phyloP scores from a whole-genome alignment of 2,329 filamentous ascomycete species.

The Rosellinia necatrix region DNA sequence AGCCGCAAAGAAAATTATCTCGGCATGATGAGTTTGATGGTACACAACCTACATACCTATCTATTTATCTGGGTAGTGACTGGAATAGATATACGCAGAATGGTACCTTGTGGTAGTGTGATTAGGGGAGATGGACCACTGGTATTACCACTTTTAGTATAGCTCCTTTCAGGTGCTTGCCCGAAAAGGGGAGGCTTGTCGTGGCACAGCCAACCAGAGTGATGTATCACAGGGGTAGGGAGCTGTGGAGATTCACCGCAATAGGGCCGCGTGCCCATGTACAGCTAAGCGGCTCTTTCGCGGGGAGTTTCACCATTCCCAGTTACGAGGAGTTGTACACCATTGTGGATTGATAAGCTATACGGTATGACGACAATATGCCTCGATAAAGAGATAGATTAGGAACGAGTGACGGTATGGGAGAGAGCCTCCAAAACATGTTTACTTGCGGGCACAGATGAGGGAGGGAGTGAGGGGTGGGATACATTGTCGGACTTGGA shows the following conservation, averaged over 20 bases:
- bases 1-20: neutral
- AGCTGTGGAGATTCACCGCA: conserved; percentile 35
- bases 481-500: neutral
- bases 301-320: conserved; percentile 34
- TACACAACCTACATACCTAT: too few relatives aligned
- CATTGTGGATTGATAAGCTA: neutral
- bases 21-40: too few relatives aligned
- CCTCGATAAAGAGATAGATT: neutral
- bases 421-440: too few relatives aligned
- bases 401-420: too few relatives aligned
- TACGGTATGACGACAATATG: neutral
- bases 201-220: conserved; percentile 26
- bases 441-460: too few relatives aligned
- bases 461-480: too few relatives aligned
- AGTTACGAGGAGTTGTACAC: too few relatives aligned
- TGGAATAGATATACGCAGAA: too few relatives aligned
- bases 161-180: conserved; percentile 16
- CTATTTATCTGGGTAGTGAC: too few relatives aligned
- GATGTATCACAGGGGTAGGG: conserved; percentile 19
- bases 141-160: conserved; percentile 14
- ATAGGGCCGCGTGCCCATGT: conserved; percentile 40
- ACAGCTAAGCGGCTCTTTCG: conserved; percentile 39
- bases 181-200: conserved; percentile 23
- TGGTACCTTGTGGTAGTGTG: too few relatives aligned
- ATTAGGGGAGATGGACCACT: neutral